Base-by-base conservation (phyloP, 768 basidiomycete species). In the Kwoniella dejecticola region DNA sequence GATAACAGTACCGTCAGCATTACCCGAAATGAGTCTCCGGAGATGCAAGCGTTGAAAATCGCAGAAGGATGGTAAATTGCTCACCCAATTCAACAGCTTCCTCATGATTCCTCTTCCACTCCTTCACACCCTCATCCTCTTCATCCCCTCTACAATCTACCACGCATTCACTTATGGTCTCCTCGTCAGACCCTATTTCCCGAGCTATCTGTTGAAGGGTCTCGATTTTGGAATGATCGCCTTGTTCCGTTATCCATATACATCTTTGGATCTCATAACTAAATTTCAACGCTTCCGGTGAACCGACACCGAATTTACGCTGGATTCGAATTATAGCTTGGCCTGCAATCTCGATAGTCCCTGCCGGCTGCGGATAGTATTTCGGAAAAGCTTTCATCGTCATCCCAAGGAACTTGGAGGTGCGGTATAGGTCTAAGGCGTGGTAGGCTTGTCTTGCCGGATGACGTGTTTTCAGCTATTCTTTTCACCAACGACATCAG, bases 321-420 rank as follows among this genome's bases (percentile, higher is more conserved):
- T 73, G 72, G 2, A 70, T 36, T 1, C 72, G 62, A 41, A 73
- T 70, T 62, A 73, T 73, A 19, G 66, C 57, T 38, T 68, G 64
- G 0, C 52, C 72, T 0, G 69, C 45, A 13, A 70, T 52, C 19
- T 65, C 59, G 42, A 73, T 73, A 15, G 52, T 55, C 4, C 62
- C 64, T 12, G 64, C 55, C 27, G 55, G 53, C 33, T 50, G 65
- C 23, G 69, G 69, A 52, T 70, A 73, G 44, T 64, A 70, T 23
- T 57, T 64, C 4, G 72, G 72, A 17, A 50, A 41, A 4, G 64
- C 38, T 42, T 62, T 67, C 24, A 73, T 26, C 10, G 56, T 48
- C 41, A 69, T 46, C 3, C 42, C 33, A 17, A 57, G 49, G 47
- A 42, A 49, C 42, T 59, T 49, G n/a, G 72, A 61, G 23, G 26